Conservation (phyloP, 306 rosid species). For the Aeschynomene evenia region DNA sequence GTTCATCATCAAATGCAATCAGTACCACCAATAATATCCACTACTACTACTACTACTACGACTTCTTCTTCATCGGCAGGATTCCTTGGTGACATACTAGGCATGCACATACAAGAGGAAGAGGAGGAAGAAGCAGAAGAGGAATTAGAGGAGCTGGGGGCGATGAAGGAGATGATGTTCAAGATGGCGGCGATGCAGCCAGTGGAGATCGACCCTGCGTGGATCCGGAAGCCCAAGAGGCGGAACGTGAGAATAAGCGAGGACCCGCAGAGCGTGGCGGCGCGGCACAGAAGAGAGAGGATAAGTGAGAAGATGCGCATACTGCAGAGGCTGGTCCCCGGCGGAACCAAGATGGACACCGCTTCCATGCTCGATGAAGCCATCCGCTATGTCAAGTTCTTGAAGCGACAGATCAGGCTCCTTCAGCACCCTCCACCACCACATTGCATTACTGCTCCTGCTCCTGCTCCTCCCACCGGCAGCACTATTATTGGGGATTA, state of each 20-base stretch:
- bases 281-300: slow-evolving; percentile 85
- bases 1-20: slow-evolving; percentile 40
- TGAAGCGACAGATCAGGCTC: slow-evolving; percentile 77
- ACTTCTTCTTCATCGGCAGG: slow-evolving; percentile 33
- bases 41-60: too few species aligned
- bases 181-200: slow-evolving; percentile 96
- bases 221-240: slow-evolving; percentile 69
- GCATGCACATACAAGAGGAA: slow-evolving; percentile 31
- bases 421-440: slow-evolving; percentile 51
- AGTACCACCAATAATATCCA: slow-evolving; percentile 25
- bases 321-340: slow-evolving; percentile 91
- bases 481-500: too few species aligned
- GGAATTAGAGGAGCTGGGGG: slow-evolving; percentile 83
- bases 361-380: slow-evolving; percentile 98
- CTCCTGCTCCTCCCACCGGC: background rate
- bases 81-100: slow-evolving; percentile 31
- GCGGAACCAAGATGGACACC: slow-evolving; percentile 94
- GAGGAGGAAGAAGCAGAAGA: slow-evolving; percentile 51
- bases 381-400: slow-evolving; percentile 83
- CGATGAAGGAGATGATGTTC: slow-evolving; percentile 98
- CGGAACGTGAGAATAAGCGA: slow-evolving; percentile 90
- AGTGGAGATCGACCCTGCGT: slow-evolving; percentile 84
- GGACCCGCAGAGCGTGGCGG: slow-evolving; percentile 92
- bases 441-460: slow-evolving; percentile 25
- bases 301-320: slow-evolving; percentile 86